Percentiles rank a stretch among this genome's conserved stretches.
Evolutionary conservation across 2,329 filamentous ascomycete genomes (phyloP).

Genomic region (Talaromyces piceae): DNA sequence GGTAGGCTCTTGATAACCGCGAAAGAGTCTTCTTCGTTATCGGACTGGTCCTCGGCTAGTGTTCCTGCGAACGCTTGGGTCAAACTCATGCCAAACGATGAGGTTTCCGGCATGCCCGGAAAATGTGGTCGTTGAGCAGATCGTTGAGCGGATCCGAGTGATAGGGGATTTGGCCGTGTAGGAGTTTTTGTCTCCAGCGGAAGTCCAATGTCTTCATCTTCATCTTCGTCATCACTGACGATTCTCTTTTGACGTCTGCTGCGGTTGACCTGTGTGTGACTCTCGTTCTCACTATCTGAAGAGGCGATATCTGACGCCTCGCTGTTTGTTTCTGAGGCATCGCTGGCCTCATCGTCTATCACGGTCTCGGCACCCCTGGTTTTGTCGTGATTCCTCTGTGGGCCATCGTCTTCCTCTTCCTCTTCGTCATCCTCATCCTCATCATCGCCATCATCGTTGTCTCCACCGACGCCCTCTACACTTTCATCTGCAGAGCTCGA

Average conservation of each 20-base stretch:
- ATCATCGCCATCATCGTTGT: conserved; percentile 25
- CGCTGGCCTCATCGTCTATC: conserved; percentile 28
- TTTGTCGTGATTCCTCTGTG: conserved; percentile 15
- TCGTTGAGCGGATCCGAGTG: conserved; percentile 26
- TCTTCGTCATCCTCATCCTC: conserved; percentile 15
- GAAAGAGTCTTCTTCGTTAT: conserved; percentile 42
- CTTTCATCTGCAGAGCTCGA: conserved; percentile 43
- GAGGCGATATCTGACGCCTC: conserved; percentile 17
- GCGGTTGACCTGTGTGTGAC: conserved; percentile 35
- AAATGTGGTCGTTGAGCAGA: conserved; percentile 49
- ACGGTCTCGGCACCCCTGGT: conserved; percentile 24
- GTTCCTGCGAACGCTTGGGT: conserved; percentile 90
- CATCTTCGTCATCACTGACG: conserved; percentile 61
- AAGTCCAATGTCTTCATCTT: conserved; percentile 32
- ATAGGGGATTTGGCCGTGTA: conserved; percentile 22
- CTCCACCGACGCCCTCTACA: conserved; percentile 27
- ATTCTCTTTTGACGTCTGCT: conserved; percentile 48
- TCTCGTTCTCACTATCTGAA: conserved; percentile 36
- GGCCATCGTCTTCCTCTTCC: conserved; percentile 8
- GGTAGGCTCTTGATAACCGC: conserved; percentile 45
- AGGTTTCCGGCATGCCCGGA: conserved; percentile 53
- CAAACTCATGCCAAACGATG: conserved; percentile 53
- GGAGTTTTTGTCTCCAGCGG: conserved; percentile 23
- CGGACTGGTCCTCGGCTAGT: conserved; percentile 57
- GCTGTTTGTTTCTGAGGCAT: conserved; percentile 36